Evolutionary conservation across 305 asterid genomes (phyloP).

Genomic region (Solanum hybrid): DNA sequence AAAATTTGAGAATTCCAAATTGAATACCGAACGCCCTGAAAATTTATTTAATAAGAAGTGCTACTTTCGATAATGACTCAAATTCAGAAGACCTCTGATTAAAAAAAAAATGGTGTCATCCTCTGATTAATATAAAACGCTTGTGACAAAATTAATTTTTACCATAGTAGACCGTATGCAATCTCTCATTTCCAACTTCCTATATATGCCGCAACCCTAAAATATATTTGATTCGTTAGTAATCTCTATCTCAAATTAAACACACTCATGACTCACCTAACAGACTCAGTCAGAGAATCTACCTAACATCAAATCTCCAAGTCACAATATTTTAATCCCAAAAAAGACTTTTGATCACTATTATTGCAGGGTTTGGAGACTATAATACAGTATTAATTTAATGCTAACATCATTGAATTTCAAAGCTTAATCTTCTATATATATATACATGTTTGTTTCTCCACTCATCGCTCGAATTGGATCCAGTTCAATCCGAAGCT

Average conservation of each 20-base stretch:
- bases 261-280: background rate
- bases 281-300: background rate
- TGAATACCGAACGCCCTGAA: too few species aligned
- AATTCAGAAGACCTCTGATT: background rate
- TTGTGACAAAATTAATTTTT: too few species aligned
- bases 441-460: slow-evolving; percentile 24
- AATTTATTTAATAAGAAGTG: too few species aligned
- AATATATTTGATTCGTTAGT: background rate
- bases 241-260: background rate
- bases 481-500: slow-evolving; percentile 13
- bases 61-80: background rate
- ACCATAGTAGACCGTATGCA: background rate
- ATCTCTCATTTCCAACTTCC: background rate
- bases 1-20: too few species aligned
- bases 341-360: background rate
- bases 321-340: background rate
- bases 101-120: too few species aligned
- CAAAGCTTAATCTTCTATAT: background rate
- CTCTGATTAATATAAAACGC: too few species aligned
- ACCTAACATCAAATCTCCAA: background rate
- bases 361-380: background rate
- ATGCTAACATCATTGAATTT: background rate
- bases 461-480: slow-evolving; percentile 8
- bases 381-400: background rate
- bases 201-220: background rate